Conservation (phyloP, 495 filamentous ascomycete genomes). For the Cercophora sp. region DNA sequence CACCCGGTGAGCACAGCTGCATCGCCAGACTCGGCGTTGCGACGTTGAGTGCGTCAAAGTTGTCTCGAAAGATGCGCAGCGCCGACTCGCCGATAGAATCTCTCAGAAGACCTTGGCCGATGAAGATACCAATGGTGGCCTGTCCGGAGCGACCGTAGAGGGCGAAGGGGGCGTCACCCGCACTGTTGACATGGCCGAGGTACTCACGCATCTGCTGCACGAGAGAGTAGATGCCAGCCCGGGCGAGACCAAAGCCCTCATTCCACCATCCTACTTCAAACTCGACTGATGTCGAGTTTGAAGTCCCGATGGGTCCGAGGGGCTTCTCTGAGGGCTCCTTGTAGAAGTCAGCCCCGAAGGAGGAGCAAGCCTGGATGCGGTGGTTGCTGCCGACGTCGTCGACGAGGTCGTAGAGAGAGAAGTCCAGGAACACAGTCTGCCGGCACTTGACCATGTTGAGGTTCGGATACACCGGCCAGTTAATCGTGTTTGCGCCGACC, state of each 20-base stretch:
- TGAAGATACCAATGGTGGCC: constrained; percentile 14
- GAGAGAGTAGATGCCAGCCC: background rate
- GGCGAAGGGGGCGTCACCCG: background rate
- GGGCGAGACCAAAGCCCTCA: background rate
- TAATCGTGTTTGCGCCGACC: constrained; percentile 24
- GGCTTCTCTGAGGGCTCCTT: too few species aligned
- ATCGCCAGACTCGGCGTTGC: constrained; percentile 24
- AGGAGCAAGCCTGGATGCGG: constrained; percentile 30
- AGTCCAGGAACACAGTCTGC: constrained; percentile 29
- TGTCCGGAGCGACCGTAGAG: constrained; percentile 13
- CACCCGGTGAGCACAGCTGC: constrained; percentile 32
- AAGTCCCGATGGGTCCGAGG: too few species aligned
- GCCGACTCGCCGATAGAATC: constrained; percentile 20
- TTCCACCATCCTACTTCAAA: too few species aligned
- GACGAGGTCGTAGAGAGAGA: constrained; percentile 29
- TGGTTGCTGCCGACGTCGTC: constrained; percentile 26
- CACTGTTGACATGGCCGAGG: background rate
- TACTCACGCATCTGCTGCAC: background rate
- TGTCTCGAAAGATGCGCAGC: constrained; percentile 8
- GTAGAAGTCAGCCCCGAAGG: constrained; percentile 18
- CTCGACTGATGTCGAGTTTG: too few species aligned
- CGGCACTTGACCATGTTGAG: constrained; percentile 24
- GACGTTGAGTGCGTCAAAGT: background rate
- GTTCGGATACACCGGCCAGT: constrained; percentile 33
- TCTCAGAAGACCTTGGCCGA: constrained; percentile 26